These are phyloP conservation scores for Pestalotiopsis sp. DNA, from an alignment of 2,329 filamentous ascomycete genomes.

Conservation along the genomic window DNA sequence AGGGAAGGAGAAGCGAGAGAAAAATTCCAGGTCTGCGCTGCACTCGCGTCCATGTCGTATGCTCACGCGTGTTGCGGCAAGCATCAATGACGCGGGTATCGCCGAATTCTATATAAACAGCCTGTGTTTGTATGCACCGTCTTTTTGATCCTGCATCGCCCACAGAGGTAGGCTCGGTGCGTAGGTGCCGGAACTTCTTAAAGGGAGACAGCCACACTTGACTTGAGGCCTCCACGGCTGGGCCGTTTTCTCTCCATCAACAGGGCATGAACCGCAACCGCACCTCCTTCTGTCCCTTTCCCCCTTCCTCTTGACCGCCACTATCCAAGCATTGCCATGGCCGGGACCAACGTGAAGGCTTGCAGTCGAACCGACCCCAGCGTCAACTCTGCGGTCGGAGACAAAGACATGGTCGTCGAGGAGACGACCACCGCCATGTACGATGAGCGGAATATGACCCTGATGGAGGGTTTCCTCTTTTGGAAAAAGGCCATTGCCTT, in stretches of 20 bases:
- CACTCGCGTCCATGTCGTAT: not conserved
- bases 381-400: not conserved
- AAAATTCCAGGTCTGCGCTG: not conserved
- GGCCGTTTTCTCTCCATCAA: not conserved
- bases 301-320: not conserved
- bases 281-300: not conserved
- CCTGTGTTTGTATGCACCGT: not conserved
- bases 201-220: not conserved
- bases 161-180: not conserved
- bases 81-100: not conserved
- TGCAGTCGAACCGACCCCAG: constrained; percentile 1
- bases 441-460: constrained; percentile 12
- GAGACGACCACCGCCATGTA: constrained; percentile 12
- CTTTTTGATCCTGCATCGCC: not conserved
- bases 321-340: constrained; percentile 1
- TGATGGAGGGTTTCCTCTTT: constrained; percentile 10
- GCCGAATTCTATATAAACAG: not conserved
- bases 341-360: not conserved
- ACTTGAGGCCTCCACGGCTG: not conserved
- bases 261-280: not conserved
- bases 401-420: not conserved
- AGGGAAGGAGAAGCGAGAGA: not conserved
- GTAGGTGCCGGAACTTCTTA: no score
- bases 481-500: constrained; percentile 13
- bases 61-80: not conserved